Percentiles rank a stretch among this genome's conserved stretches.
Evolutionary conservation across 2,329 filamentous ascomycete species (phyloP).

Genomic region (Alternaria arborescens): DNA sequence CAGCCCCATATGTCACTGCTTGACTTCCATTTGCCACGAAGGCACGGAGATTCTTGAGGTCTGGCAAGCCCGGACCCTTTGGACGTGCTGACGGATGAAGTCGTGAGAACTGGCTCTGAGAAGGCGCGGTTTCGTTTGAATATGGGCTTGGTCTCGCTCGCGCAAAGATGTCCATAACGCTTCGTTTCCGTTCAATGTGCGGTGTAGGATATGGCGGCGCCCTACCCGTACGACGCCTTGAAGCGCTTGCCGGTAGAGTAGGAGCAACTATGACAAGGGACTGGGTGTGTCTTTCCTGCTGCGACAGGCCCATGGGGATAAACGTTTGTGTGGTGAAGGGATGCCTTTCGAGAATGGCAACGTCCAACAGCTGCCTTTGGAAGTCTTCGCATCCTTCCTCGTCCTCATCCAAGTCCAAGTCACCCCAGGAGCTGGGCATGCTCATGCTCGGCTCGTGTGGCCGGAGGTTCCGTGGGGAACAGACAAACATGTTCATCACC

Average conservation of each 20-base stretch:
- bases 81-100: conserved; percentile 47
- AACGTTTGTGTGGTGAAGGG: conserved; percentile 96
- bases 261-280: conserved; percentile 93
- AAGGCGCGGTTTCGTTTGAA: conserved; percentile 59
- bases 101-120: conserved; percentile 39
- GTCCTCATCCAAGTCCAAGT: conserved; percentile 46
- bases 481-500: conserved; percentile 89
- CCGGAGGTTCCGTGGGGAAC: conserved; percentile 69
- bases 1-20: conserved; percentile 89
- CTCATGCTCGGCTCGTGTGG: conserved; percentile 48
- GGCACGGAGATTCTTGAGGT: conserved; percentile 73
- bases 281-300: conserved; percentile 56
- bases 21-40: conserved; percentile 81
- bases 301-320: conserved; percentile 72
- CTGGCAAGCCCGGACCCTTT: conserved; percentile 70
- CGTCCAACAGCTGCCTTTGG: conserved; percentile 62
- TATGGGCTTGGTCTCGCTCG: conserved; percentile 56
- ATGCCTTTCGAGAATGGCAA: conserved; percentile 85
- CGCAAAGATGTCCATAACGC: conserved; percentile 53
- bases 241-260: conserved; percentile 64
- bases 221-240: conserved; percentile 35
- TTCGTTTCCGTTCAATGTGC: conserved; percentile 32
- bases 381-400: conserved; percentile 34
- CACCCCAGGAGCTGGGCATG: conserved; percentile 47
- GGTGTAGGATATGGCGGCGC: conserved; percentile 57